Base-by-base conservation (phyloP, 129 eudicot genomes). In the Pittosporum tobira region DNA sequence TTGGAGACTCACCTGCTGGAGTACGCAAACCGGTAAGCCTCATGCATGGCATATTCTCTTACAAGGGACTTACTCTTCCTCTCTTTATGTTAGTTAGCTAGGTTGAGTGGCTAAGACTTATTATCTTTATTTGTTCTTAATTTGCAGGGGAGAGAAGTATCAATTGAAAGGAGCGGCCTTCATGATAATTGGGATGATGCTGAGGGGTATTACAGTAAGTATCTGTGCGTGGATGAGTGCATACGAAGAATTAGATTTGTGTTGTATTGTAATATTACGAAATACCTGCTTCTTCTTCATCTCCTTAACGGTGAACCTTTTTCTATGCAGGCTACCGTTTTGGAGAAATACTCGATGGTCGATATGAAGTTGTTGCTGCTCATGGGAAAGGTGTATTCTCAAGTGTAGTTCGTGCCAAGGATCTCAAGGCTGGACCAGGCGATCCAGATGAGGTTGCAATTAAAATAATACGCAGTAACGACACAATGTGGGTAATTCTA, bases 321-420 rank as follows among this genome's bases (percentile, higher is more conserved):
- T 51, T 0, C 2, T 51, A 18, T 69, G 42, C 73, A 91, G 99
- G 96, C 62, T 91, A 87, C 53, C 90, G 96, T 25, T 75, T 87
- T 62, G 98, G 98, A 54, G 99, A 91, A 70, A 29, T 81, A 63
- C 91, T 91, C 69, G 99, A 91, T 83, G 78, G 85, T 25, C 81
- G 99, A n/a, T 91, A 91, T 75, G 96, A 91, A 77, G 77, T 91
- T 48, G 56, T 84, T 65, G 96, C 99, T 69, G 96, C 99, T 66
- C 99, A 87, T 76, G 96, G 99, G 30, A 87, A 91, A 81, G 99
- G 99, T 45, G 99, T 91, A 20, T 91, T 91, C 68, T 91, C 99
- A 56, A 91, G 85, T 27, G 99, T 91, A 36, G 99, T 91, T 50
- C 96, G 96, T 57, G 99, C 99, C n/a, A 91, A 84, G 66, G 99